A percentile compares a stretch with the other conserved stretches of the same genome.
Conservation (phyloP, 352 stramenopile species). For the Globisporangium irregulare region DNA sequence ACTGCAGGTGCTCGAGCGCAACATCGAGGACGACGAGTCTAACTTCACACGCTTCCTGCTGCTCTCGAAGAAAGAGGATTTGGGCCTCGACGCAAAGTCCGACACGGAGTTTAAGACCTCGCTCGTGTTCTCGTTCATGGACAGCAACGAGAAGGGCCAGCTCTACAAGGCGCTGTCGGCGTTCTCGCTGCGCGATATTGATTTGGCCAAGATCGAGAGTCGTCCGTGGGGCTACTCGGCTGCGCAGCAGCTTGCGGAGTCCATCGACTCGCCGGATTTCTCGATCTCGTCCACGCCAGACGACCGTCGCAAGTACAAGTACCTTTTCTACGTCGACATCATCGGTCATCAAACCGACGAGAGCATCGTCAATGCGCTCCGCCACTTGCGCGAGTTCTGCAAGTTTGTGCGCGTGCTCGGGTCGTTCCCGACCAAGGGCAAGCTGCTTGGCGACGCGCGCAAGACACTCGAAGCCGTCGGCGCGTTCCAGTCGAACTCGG, state of each 20-base stretch:
- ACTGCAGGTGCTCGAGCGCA: constrained; percentile 85
- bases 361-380: constrained; percentile 68
- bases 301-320: constrained; percentile 66
- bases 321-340: constrained; percentile 77
- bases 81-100: constrained; percentile 26
- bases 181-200: constrained; percentile 61
- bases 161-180: constrained; percentile 60
- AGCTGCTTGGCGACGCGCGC: constrained; percentile 50
- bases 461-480: constrained; percentile 52
- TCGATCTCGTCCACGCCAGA: constrained; percentile 20
- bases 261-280: constrained; percentile 28
- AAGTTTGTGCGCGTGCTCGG: constrained; percentile 85
- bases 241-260: constrained; percentile 47
- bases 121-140: constrained; percentile 70
- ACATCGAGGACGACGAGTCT: constrained; percentile 85
- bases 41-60: constrained; percentile 96
- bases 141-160: constrained; percentile 54
- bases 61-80: constrained; percentile 66
- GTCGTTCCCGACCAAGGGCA: constrained; percentile 77
- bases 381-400: constrained; percentile 75
- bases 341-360: constrained; percentile 63
- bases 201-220: constrained; percentile 76
- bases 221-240: constrained; percentile 59
- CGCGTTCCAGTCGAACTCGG: constrained; percentile 28
- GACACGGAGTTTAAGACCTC: constrained; percentile 66